phyloP scores from a whole-genome alignment of 257 asterid genomes.

The Lantana camara region DNA sequence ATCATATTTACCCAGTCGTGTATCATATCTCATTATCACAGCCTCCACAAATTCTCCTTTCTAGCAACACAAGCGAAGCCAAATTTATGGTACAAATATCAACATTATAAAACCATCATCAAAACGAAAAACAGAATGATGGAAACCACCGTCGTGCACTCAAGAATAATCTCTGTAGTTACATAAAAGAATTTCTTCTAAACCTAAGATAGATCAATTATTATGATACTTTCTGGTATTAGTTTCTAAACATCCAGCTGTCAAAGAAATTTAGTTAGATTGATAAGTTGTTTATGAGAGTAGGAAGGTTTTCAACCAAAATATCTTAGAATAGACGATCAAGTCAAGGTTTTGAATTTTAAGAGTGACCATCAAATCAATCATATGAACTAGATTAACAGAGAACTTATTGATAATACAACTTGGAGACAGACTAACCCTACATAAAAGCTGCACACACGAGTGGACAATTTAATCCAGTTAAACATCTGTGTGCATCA shows the following conservation, averaged over 20 bases:
- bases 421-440: too few relatives aligned
- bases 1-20: conserved; percentile 71
- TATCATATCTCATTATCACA: conserved; percentile 93
- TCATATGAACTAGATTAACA: too few relatives aligned
- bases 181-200: not conserved
- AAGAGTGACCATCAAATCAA: too few relatives aligned
- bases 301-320: not conserved
- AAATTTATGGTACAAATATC: not conserved
- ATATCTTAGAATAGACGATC: not conserved
- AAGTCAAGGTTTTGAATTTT: not conserved
- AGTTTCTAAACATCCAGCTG: not conserved
- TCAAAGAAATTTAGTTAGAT: not conserved
- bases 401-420: not conserved
- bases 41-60: conserved; percentile 93
- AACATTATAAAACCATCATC: not conserved
- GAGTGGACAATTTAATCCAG: not conserved
- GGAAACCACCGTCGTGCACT: not conserved
- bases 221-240: not conserved
- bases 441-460: too few relatives aligned
- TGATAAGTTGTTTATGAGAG: too few relatives aligned
- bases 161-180: not conserved
- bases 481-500: not conserved
- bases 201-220: not conserved
- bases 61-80: conserved; percentile 37
- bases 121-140: not conserved